phyloP scores from a whole-genome alignment of 345 rosid species.

The Excoecaria agallocha region DNA sequence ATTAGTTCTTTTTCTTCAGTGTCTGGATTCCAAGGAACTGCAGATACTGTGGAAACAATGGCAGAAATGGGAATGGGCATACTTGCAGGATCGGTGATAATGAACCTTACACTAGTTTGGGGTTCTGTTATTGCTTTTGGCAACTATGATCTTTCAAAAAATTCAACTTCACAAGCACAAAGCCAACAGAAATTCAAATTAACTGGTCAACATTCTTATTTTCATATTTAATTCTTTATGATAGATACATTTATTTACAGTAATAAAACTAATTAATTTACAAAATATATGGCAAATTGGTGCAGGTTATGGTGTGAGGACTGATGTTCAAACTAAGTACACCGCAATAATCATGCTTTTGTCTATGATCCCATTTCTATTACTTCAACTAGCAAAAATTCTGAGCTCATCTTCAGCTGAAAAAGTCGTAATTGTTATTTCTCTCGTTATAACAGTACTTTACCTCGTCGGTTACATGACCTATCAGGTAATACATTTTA shows the following conservation, averaged over 20 bases:
- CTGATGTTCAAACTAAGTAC: constrained; percentile 34
- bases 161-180: constrained; percentile 13
- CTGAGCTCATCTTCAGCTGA: constrained; percentile 24
- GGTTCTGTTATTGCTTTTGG: constrained; percentile 46
- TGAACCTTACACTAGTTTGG: constrained; percentile 45
- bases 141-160: constrained; percentile 32
- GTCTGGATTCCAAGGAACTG: constrained; percentile 25
- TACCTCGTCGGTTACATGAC: constrained; percentile 32
- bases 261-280: neutral
- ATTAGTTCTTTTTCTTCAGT: constrained; percentile 19
- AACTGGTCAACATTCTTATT: constrained; percentile 19
- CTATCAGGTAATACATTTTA: constrained; percentile 37
- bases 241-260: neutral
- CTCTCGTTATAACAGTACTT: constrained; percentile 28
- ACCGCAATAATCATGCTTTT: constrained; percentile 37
- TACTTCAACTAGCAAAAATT: constrained; percentile 37
- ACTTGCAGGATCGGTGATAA: constrained; percentile 48
- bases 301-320: constrained; percentile 48
- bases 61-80: constrained; percentile 41
- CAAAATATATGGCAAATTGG: neutral
- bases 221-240: neutral
- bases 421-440: constrained; percentile 29
- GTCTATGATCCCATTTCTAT: constrained; percentile 42
- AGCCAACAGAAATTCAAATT: constrained; percentile 27
- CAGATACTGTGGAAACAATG: constrained; percentile 25